Evolutionary conservation across 2,329 filamentous ascomycete genomes (phyloP), one percentile per base, ranked within the genome.

Genomic region (Chaetomium sp.): DNA sequence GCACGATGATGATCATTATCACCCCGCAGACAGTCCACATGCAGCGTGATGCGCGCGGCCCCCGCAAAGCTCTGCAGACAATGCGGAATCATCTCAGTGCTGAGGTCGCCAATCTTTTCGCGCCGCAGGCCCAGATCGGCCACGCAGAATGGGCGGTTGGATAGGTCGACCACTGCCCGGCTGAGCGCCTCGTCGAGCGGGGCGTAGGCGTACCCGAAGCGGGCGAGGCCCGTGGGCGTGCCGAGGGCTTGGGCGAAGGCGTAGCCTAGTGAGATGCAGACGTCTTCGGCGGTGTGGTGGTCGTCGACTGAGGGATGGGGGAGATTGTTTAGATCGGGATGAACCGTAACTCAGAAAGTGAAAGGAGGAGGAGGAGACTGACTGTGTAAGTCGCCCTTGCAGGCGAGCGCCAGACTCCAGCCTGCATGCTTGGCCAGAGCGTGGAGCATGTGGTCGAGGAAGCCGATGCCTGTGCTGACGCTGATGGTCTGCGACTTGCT

Each of bases 381-480:
- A 92, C 89, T 96, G 77, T 95, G 88, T 52, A 97, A 75, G 74
- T 99, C 94, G 53, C 94, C 94, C 70, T 87, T 82, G 72, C 90
- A 95, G 61, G 84, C 79, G 55, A 99, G 77, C 36, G 84, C 84
- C 65, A 99, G 74, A 75, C 88, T 94, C 94, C 92, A 97, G 60
- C 94, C 92, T 5, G 88, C 85, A 74, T 99, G 94, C 75, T 99
- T 97, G 50, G 94, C 89, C 54, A 97, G 80, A 5, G 94, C 94
- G 73, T 99, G 94, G 50, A 97, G 81, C 92, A 99, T 97, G 78
- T 99, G 94, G 76, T 99, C 94, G 55, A 99, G 79, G 74, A 99
- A 99, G 57, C 94, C 94, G 71, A 99, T 95, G 62, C 94, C 94
- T 0, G 92, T 96, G 78, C 89, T 86, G 63, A 97, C 80, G 68